Evolutionary conservation across 352 stramenopile genomes (phyloP).

Genomic region (Phytophthora syringae): DNA sequence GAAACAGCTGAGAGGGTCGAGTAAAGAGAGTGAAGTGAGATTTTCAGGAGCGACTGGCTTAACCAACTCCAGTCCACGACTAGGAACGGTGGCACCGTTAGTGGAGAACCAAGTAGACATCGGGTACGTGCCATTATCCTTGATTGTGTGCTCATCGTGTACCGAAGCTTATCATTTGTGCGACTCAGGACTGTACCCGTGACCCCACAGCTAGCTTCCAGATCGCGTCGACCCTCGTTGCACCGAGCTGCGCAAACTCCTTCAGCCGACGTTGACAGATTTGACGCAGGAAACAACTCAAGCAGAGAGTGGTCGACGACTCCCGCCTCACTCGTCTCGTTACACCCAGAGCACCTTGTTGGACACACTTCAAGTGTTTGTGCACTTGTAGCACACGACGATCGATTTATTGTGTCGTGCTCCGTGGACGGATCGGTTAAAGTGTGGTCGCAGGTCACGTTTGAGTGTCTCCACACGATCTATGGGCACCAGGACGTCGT

Average conservation of each 20-base stretch:
- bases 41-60: background rate
- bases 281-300: slow-evolving; percentile 15
- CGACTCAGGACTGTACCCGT: slow-evolving; percentile 2
- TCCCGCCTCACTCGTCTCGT: slow-evolving; percentile 14
- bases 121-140: slow-evolving; percentile 3
- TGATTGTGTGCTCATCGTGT: background rate
- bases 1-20: background rate
- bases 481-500: slow-evolving; percentile 72
- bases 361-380: slow-evolving; percentile 72
- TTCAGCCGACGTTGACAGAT: background rate
- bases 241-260: slow-evolving; percentile 9
- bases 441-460: slow-evolving; percentile 65
- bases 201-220: slow-evolving; percentile 6
- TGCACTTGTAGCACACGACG: slow-evolving; percentile 52
- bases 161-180: background rate
- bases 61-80: background rate
- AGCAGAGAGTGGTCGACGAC: slow-evolving; percentile 21
- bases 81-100: background rate
- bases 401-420: slow-evolving; percentile 67
- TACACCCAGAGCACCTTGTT: slow-evolving; percentile 50
- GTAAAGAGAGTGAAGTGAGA: slow-evolving; percentile 19
- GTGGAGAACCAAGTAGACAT: slow-evolving; percentile 23
- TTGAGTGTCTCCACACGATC: slow-evolving; percentile 66
- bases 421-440: slow-evolving; percentile 77
- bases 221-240: slow-evolving; percentile 21